Base-by-base conservation (phyloP, 306 rosid genomes). In the Castanopsis chinensis region DNA sequence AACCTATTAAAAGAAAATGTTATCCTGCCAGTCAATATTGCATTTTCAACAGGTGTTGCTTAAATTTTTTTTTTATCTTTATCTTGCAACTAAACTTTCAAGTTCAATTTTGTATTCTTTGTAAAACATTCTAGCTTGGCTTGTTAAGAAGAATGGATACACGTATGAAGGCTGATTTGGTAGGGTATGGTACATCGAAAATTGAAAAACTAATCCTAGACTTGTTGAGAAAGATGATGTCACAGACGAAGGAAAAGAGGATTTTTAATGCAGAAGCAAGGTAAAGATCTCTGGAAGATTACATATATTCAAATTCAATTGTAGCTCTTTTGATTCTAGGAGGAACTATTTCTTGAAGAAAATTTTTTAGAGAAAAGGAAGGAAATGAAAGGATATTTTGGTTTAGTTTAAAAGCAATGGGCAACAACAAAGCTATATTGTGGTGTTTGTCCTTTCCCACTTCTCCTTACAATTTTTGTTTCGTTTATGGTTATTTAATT, bases 101-200 rank as follows among this genome's bases (percentile, higher is more conserved):
- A n/a, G n/a, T n/a, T n/a, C n/a, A n/a, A n/a, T n/a, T n/a, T n/a
- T n/a, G n/a, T n/a, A n/a, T n/a, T n/a, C n/a, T n/a, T n/a, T 93
- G 90, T 55, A 63, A 91, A 76, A 84, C 93, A 25, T 91, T 95
- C 73, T 95, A 97, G 99, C 76, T 93, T 14, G 97, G 99, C 8
- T 82, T 95, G 56, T 81, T 95, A 87, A 89, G 98, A 74, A 90
- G 98, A 84, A 93, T 95, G 99, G 97, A 91, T 80, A 89, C 98
- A 3, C 89, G 94, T 20, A 85, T 91, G 98, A 95, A 93, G 70
- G 96, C 92, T 77, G 96, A 93, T 15, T 86, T 95, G 51, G 98
- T 97, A 23, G 88, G 73, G 1, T 86, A 86, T 81, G 98, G 96
- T 59, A 74, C 70, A 28, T 88, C 97, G 11, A 84, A 69, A 35